These are phyloP conservation scores for Phaeotremella skinneri DNA, from an alignment of 768 basidiomycete genomes.

Conservation along the genomic window DNA sequence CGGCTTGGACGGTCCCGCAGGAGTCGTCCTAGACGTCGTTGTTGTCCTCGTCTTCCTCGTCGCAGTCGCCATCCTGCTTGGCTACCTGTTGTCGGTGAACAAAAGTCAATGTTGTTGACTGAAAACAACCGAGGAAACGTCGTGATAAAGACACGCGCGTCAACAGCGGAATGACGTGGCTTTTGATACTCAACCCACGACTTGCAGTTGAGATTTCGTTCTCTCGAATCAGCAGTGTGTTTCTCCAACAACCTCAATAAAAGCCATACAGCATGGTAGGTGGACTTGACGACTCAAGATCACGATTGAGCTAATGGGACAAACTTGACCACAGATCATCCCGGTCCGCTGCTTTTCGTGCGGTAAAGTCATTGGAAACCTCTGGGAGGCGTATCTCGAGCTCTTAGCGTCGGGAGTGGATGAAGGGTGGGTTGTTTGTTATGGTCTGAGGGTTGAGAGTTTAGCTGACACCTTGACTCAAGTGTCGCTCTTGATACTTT, in stretches of 20 bases:
- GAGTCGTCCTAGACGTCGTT: background rate
- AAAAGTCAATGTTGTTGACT: background rate
- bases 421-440: constrained; percentile 69
- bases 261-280: background rate
- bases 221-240: background rate
- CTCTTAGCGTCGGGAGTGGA: constrained; percentile 73
- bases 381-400: constrained; percentile 85
- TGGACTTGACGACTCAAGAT: too few species aligned
- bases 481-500: constrained; percentile 88
- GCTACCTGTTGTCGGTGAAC: background rate
- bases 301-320: too few species aligned
- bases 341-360: constrained; percentile 95
- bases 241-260: background rate
- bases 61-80: background rate
- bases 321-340: constrained; percentile 77
- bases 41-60: background rate
- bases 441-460: background rate
- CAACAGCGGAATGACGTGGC: background rate
- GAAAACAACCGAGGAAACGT: background rate
- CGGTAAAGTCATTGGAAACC: constrained; percentile 95
- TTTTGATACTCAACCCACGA: background rate
- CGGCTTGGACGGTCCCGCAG: too few species aligned
- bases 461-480: constrained; percentile 3
- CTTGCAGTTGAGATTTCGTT: background rate
- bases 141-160: background rate